A percentile compares a stretch with the other conserved stretches of the same genome.
Conservation (phyloP, 345 rosid genomes). For the Xanthoceras sorbifolium region DNA sequence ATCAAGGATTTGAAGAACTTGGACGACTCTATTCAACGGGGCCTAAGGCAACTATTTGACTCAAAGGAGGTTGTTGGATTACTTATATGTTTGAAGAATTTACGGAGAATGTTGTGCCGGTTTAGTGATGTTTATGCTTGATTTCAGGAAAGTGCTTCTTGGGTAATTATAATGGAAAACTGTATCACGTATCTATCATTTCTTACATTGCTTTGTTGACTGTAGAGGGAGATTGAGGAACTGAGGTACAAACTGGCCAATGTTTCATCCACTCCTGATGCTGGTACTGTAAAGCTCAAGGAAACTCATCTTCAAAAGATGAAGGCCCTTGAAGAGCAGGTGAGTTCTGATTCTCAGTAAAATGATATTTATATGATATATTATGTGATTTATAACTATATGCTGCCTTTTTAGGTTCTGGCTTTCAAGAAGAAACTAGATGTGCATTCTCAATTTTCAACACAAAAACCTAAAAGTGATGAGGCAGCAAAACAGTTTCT, state of each 20-base stretch:
- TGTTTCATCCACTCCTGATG: too few species aligned
- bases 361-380: neutral
- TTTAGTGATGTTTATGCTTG: neutral
- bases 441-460: slow-evolving; percentile 51
- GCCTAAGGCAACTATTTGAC: too few species aligned
- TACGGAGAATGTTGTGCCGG: too few species aligned
- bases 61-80: too few species aligned
- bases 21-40: too few species aligned
- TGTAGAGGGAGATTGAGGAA: slow-evolving; percentile 70
- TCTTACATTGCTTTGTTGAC: slow-evolving; percentile 10
- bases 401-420: slow-evolving; percentile 44
- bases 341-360: slow-evolving; percentile 24
- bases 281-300: slow-evolving; percentile 45
- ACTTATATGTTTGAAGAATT: too few species aligned
- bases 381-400: slow-evolving; percentile 9
- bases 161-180: neutral
- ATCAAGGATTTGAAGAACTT: neutral
- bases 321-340: slow-evolving; percentile 56
- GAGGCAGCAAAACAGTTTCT: slow-evolving; percentile 49
- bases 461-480: slow-evolving; percentile 55
- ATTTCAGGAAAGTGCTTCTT: neutral
- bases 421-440: slow-evolving; percentile 68
- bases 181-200: neutral
- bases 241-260: slow-evolving; percentile 50
- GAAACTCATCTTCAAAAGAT: slow-evolving; percentile 56